Conservation (phyloP, 1,284 basidiomycete genomes). For the Gastroboletus turbinatus region DNA sequence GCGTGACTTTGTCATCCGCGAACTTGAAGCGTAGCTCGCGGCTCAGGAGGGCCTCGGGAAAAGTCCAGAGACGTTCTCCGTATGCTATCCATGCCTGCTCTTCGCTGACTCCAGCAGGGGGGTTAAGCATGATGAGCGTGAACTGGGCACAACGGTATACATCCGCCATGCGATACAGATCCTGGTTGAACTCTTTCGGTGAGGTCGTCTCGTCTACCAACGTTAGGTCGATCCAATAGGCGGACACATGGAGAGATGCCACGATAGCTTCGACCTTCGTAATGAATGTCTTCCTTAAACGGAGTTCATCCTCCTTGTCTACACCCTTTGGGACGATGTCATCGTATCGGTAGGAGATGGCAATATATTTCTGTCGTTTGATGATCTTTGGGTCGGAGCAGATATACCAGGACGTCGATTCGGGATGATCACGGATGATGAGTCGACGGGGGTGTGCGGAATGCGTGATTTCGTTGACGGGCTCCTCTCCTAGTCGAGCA, state of each 20-base stretch:
- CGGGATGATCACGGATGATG: conserved; percentile 13
- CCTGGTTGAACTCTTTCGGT: conserved; percentile 12
- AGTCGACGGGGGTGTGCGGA: conserved; percentile 21
- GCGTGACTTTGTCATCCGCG: conserved; percentile 8
- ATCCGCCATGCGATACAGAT: conserved; percentile 31
- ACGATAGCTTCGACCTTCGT: conserved; percentile 8
- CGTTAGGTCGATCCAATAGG: conserved; percentile 31
- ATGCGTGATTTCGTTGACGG: conserved; percentile 17
- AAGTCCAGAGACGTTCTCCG: conserved; percentile 31
- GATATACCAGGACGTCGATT: conserved; percentile 3
- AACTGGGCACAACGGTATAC: conserved; percentile 29
- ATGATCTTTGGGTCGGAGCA: conserved; percentile 8
- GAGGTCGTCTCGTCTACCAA: not conserved
- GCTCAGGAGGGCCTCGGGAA: conserved; percentile 27
- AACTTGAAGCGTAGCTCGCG: conserved; percentile 19
- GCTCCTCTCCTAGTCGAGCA: conserved; percentile 5
- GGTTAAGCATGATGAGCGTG: conserved; percentile 26
- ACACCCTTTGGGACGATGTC: conserved; percentile 9
- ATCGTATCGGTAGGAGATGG: conserved; percentile 21
- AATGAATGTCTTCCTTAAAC: conserved; percentile 2
- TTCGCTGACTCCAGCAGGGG: not conserved
- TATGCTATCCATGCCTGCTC: conserved; percentile 18
- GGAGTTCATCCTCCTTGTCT: not conserved
- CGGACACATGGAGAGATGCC: conserved; percentile 10
- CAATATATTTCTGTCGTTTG: conserved; percentile 17